Evolutionary conservation across 179 eudicot species (phyloP), one percentile per base, ranked within the genome.

Genomic region (Spinacia oleracea): DNA sequence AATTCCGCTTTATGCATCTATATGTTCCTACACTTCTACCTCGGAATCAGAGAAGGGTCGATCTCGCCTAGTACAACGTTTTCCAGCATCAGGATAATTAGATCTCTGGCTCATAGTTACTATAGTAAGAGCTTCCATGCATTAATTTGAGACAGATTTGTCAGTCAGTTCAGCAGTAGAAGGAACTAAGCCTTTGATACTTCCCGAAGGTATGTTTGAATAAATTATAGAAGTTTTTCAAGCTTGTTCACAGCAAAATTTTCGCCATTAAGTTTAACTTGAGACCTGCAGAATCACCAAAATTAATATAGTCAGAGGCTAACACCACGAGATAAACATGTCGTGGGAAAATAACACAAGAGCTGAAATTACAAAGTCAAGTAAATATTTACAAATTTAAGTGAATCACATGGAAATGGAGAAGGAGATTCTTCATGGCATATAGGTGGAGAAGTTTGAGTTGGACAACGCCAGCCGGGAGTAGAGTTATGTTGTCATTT

Each of bases 11-110:
- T n/a, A n/a, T n/a, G n/a, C n/a, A n/a, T n/a, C n/a, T n/a, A n/a
- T n/a, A n/a, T n/a, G n/a, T n/a, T n/a, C n/a, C n/a, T n/a, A n/a
- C n/a, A n/a, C 96, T 86, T 96, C 99, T n/a, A 96, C 99, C 84
- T 96, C 99, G 27, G 88, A 53, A 31, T 93, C 99, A 73, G 99
- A 89, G 84, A 96, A 96, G 0, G 99, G 99, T 78, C 99, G n/a
- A n/a, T n/a, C n/a, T n/a, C n/a, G 87, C 88, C 99, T 88, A 59
- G 85, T 89, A 72, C 99, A 91, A 15, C 99, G 93, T 80, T 96
- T 97, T 20, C 91, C 94, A 74, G 88, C 87, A 76, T 96, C 99
- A 75, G 82, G 76, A 69, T 85, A 88, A 83, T 85, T 94, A 74
- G 84, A 68, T 85, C 89, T 92, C 56, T 83, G 85, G 86, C 72